Percentiles rank a stretch among this genome's conserved stretches.
These are phyloP conservation scores for Fusarium citri DNA, from an alignment of 2,329 filamentous ascomycete species.

Conservation along the genomic window DNA sequence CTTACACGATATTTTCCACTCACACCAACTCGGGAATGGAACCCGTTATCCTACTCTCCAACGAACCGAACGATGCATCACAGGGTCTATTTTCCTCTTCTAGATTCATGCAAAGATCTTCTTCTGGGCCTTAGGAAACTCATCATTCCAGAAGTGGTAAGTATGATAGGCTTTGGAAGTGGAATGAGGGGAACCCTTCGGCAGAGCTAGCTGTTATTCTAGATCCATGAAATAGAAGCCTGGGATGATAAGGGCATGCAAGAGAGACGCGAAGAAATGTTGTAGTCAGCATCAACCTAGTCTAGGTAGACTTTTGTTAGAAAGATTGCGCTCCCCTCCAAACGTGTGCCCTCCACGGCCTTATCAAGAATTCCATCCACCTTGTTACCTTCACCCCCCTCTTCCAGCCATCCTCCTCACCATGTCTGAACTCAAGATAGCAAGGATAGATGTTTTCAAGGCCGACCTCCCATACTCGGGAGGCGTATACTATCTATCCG, in stretches of 20 bases:
- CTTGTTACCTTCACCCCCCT: not conserved
- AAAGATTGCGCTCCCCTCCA: not conserved
- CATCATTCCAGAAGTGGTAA: not conserved
- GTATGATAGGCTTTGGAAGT: not conserved
- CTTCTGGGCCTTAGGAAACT: conserved; percentile 1
- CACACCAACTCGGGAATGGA: conserved; percentile 8
- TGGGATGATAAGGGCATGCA: not conserved
- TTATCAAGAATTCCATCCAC: not conserved
- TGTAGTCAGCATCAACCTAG: not conserved
- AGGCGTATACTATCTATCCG: not conserved
- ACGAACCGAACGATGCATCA: not conserved
- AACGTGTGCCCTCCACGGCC: not conserved
- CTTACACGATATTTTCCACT: conserved; percentile 7
- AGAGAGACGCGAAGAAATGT: not conserved
- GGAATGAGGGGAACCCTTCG: not conserved
- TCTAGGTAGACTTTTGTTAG: not conserved
- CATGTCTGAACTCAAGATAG: not conserved
- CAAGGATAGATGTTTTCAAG: not conserved
- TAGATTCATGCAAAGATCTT: not conserved
- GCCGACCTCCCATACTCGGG: not conserved
- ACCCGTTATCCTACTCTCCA: conserved; percentile 5
- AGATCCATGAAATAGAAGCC: not conserved
- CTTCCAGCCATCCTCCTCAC: not conserved
- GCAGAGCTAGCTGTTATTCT: not conserved
- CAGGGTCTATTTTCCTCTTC: not conserved